Evolutionary conservation across 495 filamentous ascomycete genomes (phyloP), one percentile per base, ranked within the genome.

Genomic region (Lophiotrema nucula): DNA sequence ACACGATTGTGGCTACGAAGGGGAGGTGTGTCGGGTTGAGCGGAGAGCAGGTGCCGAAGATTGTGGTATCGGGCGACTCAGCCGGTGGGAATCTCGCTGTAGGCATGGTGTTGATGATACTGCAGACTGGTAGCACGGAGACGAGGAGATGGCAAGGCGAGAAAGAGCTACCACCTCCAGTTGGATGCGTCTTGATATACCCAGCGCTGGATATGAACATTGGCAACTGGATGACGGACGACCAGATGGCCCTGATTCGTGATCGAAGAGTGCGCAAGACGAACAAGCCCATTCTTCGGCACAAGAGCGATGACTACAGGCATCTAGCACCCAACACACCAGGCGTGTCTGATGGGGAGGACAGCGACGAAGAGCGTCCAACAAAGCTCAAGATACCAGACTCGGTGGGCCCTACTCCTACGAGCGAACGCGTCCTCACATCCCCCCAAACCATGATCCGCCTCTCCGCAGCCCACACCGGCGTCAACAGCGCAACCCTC

Each of bases 171-270:
- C 90, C 93, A 1, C 68, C 83, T 3, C 93, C 93, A 0, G 87
- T 84, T 60, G 95, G 90, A 0, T 65, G 97, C 11, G 77, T 97
- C 1, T 76, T 97, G 35, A 84, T 95, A 24, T 98, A 98, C 67
- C 93, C 93, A 1, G 83, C 83, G 0, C 76, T 98, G 53, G 95
- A 96, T 65, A 87, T 97, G 84, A 96, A 90, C 68, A 96, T 97
- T 47, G 88, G 88, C n/a, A 97, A 90, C 64, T 98, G 93, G 93
- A 97, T 98, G 91, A 90, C 87, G 0, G 95, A 98, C 64, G 93
- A 97, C 69, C 92, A 97, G 68, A 93, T 97, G 89, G 79, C 88
- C 0, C 74, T 97, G 35, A 96, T 98, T 50, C 86, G 92, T 59
- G 90, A 96, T 55, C 85, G 88, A 37, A 79, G 83, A 49, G 83